Base-by-base conservation (phyloP, 495 filamentous ascomycete genomes). In the Lentithecium fluviatile region DNA sequence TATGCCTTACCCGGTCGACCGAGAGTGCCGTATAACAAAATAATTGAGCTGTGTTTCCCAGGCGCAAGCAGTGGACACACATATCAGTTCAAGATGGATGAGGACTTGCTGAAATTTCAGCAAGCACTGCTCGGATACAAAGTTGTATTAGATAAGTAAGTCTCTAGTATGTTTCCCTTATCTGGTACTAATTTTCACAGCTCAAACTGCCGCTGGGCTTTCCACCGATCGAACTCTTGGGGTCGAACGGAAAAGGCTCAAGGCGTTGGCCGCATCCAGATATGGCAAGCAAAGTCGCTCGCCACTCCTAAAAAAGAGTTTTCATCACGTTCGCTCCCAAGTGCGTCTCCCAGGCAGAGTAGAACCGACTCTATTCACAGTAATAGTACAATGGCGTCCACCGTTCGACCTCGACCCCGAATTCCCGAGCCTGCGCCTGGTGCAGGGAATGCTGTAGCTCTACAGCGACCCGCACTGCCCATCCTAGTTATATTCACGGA, bases 361-460 rank as follows among this genome's bases (percentile, higher is more conserved):
- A 45, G 42, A 21, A 15, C 42, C 42, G 42, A 45, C 42, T 45
- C 42, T 21, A 45, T 45, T 45, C 42, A 45, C 42, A 45, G 42
- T 21, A 45, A 45, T 21, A 17, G n/a, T 17, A 45, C 29, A 4
- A 17, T 45, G n/a, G 42, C 42, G 13, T 45, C 42, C 20, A 45
- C 42, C 42, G 42, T 15, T 12, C 3, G 42, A 6, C 42, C 42
- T 15, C 15, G 6, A 21, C 20, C 42, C 15, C 42, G 42, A 15
- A 45, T 45, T 6, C 42, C 20, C 20, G 42, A 21, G 20, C 42
- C 13, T 17, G 42, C 15, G n/a, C 42, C 42, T 17, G 13, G 13
- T 17, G 4, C 15, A 45, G 20, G 13, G 42, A 45, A 45, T 21
- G 6, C 13, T 21, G 42, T 45, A 15, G 42, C 13, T 17, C 20